Evolutionary conservation across 306 rosid species (phyloP).

Genomic region (Canavalia ensiformis): DNA sequence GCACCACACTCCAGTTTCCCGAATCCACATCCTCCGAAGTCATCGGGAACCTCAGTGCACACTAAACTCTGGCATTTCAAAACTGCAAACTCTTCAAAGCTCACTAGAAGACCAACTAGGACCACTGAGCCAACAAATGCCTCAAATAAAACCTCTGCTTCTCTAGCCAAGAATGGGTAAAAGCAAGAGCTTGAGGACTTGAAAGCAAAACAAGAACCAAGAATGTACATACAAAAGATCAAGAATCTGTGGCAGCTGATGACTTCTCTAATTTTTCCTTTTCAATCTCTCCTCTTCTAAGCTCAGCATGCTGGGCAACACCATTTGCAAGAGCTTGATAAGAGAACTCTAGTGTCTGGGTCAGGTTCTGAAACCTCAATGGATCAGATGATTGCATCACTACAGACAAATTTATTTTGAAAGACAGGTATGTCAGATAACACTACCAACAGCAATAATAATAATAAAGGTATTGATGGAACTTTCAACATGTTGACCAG

Average conservation of each 20-base stretch:
- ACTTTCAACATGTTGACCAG: no score
- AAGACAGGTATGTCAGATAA: constrained; percentile 33
- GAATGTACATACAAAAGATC: constrained; percentile 52
- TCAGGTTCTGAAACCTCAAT: constrained; percentile 79
- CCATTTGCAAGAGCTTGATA: constrained; percentile 92
- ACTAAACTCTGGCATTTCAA: constrained; percentile 54
- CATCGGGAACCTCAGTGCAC: constrained; percentile 50
- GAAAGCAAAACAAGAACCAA: constrained; percentile 47
- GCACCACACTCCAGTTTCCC: constrained; percentile 46
- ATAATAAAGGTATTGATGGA: not conserved
- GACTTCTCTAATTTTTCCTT: constrained; percentile 86
- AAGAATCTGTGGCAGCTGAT: constrained; percentile 61
- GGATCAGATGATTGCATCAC: constrained; percentile 80
- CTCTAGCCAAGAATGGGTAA: constrained; percentile 54
- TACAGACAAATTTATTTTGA: constrained; percentile 41
- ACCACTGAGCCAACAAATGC: constrained; percentile 53
- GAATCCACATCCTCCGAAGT: constrained; percentile 47
- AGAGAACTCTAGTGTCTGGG: constrained; percentile 82
- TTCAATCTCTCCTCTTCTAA: constrained; percentile 81
- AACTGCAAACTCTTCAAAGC: constrained; percentile 49
- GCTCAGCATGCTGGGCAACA: constrained; percentile 90
- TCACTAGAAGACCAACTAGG: constrained; percentile 42
- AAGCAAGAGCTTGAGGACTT: constrained; percentile 31
- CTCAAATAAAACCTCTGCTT: constrained; percentile 54
- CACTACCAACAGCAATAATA: not conserved